These are phyloP conservation scores for Tetrapisispora iriomotensis DNA, from an alignment of 805 yeast species.

Conservation along the genomic window DNA sequence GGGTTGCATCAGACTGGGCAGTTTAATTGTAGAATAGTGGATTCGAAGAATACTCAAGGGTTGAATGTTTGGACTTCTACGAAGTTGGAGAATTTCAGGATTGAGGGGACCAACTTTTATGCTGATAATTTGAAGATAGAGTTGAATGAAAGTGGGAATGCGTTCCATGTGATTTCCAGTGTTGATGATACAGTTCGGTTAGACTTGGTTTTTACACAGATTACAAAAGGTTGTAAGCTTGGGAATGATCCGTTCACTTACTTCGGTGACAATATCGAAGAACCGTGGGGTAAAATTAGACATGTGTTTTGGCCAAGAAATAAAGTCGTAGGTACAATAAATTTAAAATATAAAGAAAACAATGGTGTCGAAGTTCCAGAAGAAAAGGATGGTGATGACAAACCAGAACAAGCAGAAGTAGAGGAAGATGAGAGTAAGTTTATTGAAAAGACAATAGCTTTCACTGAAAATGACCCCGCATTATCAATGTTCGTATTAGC, in stretches of 20 bases:
- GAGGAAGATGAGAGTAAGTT: conserved; percentile 10
- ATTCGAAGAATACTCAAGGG: conserved; percentile 18
- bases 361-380: conserved; percentile 3
- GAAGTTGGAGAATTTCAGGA: conserved; percentile 65
- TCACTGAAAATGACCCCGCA: conserved; percentile 23
- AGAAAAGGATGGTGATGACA: conserved; percentile 5
- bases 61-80: conserved; percentile 78
- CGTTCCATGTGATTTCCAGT: conserved; percentile 47
- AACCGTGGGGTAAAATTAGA: conserved; percentile 97
- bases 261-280: conserved; percentile 72
- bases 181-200: conserved; percentile 64
- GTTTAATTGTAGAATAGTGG: conserved; percentile 77
- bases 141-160: conserved; percentile 42
- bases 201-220: conserved; percentile 51
- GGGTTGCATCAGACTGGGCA: conserved; percentile 87
- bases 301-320: conserved; percentile 96
- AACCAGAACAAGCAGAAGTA: conserved; percentile 6
- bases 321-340: conserved; percentile 54
- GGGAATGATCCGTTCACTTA: conserved; percentile 80
- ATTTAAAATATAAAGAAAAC: conserved; percentile 28
- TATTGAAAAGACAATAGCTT: conserved; percentile 17
- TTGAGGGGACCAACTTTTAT: conserved; percentile 65
- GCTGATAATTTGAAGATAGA: conserved; percentile 66
- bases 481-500: conserved; percentile 88
- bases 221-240: conserved; percentile 76